Percentiles rank a stretch among this genome's conserved stretches.
Conservation (phyloP, 2,329 filamentous ascomycete species). For the Huntiella decipiens region DNA sequence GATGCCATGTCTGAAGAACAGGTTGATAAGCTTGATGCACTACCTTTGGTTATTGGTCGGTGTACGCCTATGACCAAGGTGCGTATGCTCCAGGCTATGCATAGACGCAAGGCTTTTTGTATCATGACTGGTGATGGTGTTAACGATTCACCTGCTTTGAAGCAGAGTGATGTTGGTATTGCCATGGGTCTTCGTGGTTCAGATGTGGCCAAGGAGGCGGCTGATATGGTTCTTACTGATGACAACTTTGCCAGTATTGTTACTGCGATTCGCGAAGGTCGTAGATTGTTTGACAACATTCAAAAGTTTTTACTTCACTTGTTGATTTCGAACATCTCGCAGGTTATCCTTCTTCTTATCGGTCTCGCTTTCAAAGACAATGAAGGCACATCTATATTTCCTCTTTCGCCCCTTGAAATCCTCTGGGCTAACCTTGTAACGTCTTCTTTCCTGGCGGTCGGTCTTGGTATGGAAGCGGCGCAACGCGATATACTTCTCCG, state of each 20-base stretch:
- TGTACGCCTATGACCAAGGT: slow-evolving; percentile 55
- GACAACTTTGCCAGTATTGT: slow-evolving; percentile 75
- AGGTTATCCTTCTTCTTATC: slow-evolving; percentile 49
- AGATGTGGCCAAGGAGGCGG: slow-evolving; percentile 61
- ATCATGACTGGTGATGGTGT: slow-evolving; percentile 62
- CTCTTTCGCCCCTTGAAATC: slow-evolving; percentile 52
- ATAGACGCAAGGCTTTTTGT: slow-evolving; percentile 46
- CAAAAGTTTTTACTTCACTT: slow-evolving; percentile 48
- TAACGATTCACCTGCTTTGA: slow-evolving; percentile 55
- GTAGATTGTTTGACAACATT: slow-evolving; percentile 53
- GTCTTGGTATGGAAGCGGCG: slow-evolving; percentile 51
- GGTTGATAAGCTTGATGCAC: slow-evolving; percentile 38
- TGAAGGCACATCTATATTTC: slow-evolving; percentile 42
- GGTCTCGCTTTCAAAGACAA: slow-evolving; percentile 50
- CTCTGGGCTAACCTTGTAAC: slow-evolving; percentile 63
- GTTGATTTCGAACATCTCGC: slow-evolving; percentile 50
- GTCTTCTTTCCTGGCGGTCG: slow-evolving; percentile 51
- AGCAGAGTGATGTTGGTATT: slow-evolving; percentile 56
- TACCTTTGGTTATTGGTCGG: slow-evolving; percentile 50
- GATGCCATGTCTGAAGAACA: slow-evolving; percentile 41
- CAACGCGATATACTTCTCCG: slow-evolving; percentile 48
- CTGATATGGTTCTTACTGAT: slow-evolving; percentile 74
- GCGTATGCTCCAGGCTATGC: slow-evolving; percentile 57
- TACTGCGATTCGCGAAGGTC: slow-evolving; percentile 51
- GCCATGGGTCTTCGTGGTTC: slow-evolving; percentile 54